A percentile compares a stretch with the other conserved stretches of the same genome.
Evolutionary conservation across 495 filamentous ascomycete genomes (phyloP).

Genomic region (Tuber melanosporum): DNA sequence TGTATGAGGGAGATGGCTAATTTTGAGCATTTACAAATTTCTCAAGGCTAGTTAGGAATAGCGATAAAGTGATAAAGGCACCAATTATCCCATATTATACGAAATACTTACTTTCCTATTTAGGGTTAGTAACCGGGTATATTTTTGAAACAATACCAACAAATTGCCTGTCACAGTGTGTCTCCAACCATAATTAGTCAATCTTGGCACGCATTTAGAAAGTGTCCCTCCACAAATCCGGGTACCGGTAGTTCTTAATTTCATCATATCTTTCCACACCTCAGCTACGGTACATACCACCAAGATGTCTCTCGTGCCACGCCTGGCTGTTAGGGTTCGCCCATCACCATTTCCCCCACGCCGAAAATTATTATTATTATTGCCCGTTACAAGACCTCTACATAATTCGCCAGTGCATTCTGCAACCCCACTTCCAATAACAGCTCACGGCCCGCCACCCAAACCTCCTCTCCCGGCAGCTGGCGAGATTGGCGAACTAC

Average conservation of each 20-base stretch:
- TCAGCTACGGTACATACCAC: background rate
- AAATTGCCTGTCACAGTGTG: too few relatives aligned
- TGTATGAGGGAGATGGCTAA: too few relatives aligned
- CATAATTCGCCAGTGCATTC: conserved; percentile 50
- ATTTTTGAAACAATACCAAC: too few relatives aligned
- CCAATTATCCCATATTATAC: too few relatives aligned
- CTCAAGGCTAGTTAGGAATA: too few relatives aligned
- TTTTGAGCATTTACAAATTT: too few relatives aligned
- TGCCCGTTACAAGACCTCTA: conserved; percentile 43
- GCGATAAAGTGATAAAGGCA: too few relatives aligned
- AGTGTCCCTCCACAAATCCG: background rate
- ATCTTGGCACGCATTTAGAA: background rate
- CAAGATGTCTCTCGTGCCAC: background rate
- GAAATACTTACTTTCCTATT: too few relatives aligned
- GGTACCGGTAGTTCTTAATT: background rate
- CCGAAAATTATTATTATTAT: background rate
- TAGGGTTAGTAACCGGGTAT: too few relatives aligned
- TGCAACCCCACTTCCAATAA: conserved; percentile 61
- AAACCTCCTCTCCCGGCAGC: conserved; percentile 59
- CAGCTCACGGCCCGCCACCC: conserved; percentile 78
- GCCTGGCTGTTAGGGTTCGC: background rate
- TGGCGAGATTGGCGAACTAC: conserved; percentile 44
- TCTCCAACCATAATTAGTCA: background rate
- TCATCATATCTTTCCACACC: background rate
- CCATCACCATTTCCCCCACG: background rate